Evolutionary conservation across 1,284 basidiomycete species (phyloP).

Genomic region (Leccinum variabile): DNA sequence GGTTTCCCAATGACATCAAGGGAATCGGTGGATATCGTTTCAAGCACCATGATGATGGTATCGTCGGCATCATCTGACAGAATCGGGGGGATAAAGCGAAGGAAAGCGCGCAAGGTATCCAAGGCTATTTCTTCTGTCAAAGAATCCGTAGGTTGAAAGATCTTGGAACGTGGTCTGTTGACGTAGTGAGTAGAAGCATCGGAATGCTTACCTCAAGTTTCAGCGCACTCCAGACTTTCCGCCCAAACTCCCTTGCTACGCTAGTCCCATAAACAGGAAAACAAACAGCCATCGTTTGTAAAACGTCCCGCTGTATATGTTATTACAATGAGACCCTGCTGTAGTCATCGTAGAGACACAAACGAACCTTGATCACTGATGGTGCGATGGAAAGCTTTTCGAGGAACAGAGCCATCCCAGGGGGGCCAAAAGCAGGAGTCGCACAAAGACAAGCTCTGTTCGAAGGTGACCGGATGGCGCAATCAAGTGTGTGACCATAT

Average conservation of each 20-base stretch:
- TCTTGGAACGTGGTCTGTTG: constrained; percentile 45
- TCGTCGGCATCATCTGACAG: constrained; percentile 37
- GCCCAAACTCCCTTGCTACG: constrained; percentile 60
- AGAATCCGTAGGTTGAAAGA: constrained; percentile 85
- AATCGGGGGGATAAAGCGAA: constrained; percentile 66
- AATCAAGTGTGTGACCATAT: constrained; percentile 5
- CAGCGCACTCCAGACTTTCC: constrained; percentile 83
- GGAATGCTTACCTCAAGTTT: constrained; percentile 73
- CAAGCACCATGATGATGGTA: constrained; percentile 60
- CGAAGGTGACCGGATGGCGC: neutral
- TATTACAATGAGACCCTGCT: neutral
- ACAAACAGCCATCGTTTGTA: constrained; percentile 73
- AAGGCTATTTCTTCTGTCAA: constrained; percentile 75
- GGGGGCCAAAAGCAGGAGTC: constrained; percentile 79
- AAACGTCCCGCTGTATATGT: constrained; percentile 67
- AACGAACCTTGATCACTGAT: constrained; percentile 76
- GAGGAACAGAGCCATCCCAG: constrained; percentile 86
- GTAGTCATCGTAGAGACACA: neutral
- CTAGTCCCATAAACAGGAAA: constrained; percentile 80
- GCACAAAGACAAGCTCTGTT: constrained; percentile 67
- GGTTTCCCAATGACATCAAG: constrained; percentile 79
- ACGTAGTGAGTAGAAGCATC: neutral
- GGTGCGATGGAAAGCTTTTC: constrained; percentile 91
- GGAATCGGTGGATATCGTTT: constrained; percentile 78
- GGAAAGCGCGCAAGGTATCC: constrained; percentile 65